These are phyloP conservation scores for Copromyces sp. DNA, from an alignment of 495 filamentous ascomycete genomes.

Conservation along the genomic window DNA sequence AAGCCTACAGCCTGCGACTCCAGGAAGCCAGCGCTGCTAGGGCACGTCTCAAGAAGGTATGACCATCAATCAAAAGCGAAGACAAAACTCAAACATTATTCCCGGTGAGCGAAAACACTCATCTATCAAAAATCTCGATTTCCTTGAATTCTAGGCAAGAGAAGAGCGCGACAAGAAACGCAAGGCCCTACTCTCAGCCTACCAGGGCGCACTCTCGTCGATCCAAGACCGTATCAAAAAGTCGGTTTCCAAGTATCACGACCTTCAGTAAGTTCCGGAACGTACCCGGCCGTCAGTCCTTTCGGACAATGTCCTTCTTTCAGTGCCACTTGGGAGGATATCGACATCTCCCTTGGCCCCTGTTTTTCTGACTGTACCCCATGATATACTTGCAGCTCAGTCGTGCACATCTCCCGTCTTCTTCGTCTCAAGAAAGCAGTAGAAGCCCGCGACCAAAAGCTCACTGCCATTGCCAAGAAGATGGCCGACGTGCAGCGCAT, in stretches of 20 bases:
- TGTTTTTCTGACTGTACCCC: neutral
- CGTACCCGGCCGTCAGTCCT: neutral
- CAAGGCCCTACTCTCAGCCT: constrained; percentile 8
- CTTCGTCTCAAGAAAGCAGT: constrained; percentile 12
- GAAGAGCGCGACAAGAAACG: constrained; percentile 17
- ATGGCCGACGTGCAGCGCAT: constrained; percentile 14
- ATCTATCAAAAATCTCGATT: neutral
- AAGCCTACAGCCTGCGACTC: constrained; percentile 10
- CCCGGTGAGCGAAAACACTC: neutral
- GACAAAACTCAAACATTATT: neutral
- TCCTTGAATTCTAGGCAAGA: constrained; percentile 7
- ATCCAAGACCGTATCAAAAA: constrained; percentile 12
- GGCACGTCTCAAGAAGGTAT: constrained; percentile 12
- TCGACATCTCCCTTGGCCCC: neutral
- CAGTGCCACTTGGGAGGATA: neutral
- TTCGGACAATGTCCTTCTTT: neutral
- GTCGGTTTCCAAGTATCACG: constrained; percentile 11
- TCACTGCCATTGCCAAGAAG: constrained; percentile 9
- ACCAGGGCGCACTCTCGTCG: constrained; percentile 3
- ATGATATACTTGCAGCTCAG: neutral
- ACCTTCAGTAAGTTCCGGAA: constrained; percentile 9
- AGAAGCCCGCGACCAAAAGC: constrained; percentile 13
- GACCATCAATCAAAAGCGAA: neutral
- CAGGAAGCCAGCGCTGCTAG: constrained; percentile 12
- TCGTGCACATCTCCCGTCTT: constrained; percentile 2